Evolutionary conservation across 2,329 filamentous ascomycete species (phyloP).

Genomic region (Fusarium fujikuroi): DNA sequence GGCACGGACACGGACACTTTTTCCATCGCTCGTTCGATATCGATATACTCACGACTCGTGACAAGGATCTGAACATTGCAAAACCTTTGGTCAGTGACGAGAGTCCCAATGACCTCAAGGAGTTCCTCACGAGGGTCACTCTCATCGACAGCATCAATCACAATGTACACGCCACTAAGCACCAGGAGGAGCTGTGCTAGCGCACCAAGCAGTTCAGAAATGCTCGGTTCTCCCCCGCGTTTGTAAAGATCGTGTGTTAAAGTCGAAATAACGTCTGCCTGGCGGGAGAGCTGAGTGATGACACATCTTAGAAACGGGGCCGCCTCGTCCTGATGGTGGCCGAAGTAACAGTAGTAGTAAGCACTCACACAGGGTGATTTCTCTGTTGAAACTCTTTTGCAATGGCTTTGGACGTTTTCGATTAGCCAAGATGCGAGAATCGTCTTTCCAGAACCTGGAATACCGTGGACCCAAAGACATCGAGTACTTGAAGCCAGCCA

Average conservation of each 20-base stretch:
- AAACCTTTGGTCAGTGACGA: rapidly evolving
- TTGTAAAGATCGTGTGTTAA: rapidly evolving
- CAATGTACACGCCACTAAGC: rapidly evolving
- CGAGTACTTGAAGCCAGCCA: rapidly evolving
- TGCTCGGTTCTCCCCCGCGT: rapidly evolving
- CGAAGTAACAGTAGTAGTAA: not conserved
- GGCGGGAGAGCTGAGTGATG: not conserved
- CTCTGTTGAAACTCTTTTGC: rapidly evolving
- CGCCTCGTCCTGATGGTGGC: not conserved
- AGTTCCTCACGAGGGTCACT: rapidly evolving
- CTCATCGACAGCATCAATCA: not conserved
- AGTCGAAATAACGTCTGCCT: rapidly evolving
- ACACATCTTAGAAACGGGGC: not conserved
- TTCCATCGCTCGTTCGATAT: not conserved
- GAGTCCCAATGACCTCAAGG: rapidly evolving
- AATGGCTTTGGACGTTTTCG: rapidly evolving
- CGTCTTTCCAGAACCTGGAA: not conserved
- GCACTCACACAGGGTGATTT: rapidly evolving
- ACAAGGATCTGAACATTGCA: rapidly evolving
- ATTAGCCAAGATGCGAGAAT: rapidly evolving
- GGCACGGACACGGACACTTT: rapidly evolving
- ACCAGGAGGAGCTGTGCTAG: rapidly evolving
- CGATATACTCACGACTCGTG: not conserved
- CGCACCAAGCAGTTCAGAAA: rapidly evolving
- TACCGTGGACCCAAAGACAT: not conserved